Base-by-base conservation (phyloP, 768 basidiomycete genomes). In the Boletus barrowsii region DNA sequence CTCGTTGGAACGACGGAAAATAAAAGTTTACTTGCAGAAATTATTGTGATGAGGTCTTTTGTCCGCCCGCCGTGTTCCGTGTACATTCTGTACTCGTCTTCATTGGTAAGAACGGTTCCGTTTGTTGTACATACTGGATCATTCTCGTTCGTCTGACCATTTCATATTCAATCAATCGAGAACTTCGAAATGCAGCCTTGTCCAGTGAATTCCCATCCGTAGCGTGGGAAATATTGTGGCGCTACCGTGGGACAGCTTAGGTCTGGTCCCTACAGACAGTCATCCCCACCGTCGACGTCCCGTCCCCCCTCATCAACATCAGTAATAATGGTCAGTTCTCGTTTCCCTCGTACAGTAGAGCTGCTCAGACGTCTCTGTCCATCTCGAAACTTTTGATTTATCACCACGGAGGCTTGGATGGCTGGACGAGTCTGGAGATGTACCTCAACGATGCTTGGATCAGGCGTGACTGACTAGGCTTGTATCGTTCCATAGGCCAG, bases 401-500 rank as follows among this genome's bases (percentile, higher is more conserved):
- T 39, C 18, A 17, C n/a, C n/a, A 18, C 37, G 37, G 18, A 30
- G 44, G 69, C 29, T 29, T 59, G 67, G 67, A 65, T 69, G 60
- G 49, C 18, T 11, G 39, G 33, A 40, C 46, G 18, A 9, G 42
- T 37, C 29, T 5, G 17, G 5, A 52, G 64, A 64, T 66, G 58
- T 47, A 47, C 47, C 29, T 3, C 44, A 15, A 33, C 20, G 24
- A 39, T 35, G 0, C 18, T 35, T 8, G 14, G 30, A 52, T 32
- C 51, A 47, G 45, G 10, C 26, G 26, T 43, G 3, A 43, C 65
- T 71, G 37, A 68, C 64, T 2, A 36, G 33, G 2, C 8, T 29
- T 20, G 8, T 10, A 13, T 42, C 47, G 32, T 36, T 47, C 5
- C 9, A 43, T 57, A 80, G 81, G 79, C 81, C 69, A 74, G 81